Conservation (phyloP, 306 rosid genomes). For the Vigna angularis region DNA sequence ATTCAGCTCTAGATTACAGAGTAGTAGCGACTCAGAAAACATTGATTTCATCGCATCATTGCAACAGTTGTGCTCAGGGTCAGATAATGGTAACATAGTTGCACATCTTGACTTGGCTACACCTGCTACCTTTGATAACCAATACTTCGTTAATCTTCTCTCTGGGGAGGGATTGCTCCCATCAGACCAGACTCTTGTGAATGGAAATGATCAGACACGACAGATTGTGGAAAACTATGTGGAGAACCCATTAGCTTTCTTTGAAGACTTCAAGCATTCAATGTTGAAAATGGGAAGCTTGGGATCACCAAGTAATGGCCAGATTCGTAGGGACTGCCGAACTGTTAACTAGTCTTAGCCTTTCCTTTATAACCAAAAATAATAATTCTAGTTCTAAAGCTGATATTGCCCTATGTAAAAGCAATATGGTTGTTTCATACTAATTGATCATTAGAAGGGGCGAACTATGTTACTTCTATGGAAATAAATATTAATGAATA, state of each 20-base stretch:
- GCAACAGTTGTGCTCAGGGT: slow-evolving; percentile 67
- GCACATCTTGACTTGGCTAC: slow-evolving; percentile 75
- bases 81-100: slow-evolving; percentile 36
- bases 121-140: slow-evolving; percentile 86
- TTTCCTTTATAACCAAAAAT: not conserved
- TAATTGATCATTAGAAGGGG: not conserved
- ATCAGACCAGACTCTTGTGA: slow-evolving; percentile 69
- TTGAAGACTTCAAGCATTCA: slow-evolving; percentile 67
- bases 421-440: not conserved
- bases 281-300: slow-evolving; percentile 81
- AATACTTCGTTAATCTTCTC: slow-evolving; percentile 73
- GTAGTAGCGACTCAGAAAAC: slow-evolving; percentile 37
- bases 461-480: not conserved
- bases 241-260: slow-evolving; percentile 56
- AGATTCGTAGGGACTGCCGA: slow-evolving; percentile 72
- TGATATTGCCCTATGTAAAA: not conserved
- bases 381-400: not conserved
- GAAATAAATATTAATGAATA: not conserved
- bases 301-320: slow-evolving; percentile 47
- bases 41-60: slow-evolving; percentile 64
- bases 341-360: slow-evolving; percentile 36
- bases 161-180: slow-evolving; percentile 81
- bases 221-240: slow-evolving; percentile 68
- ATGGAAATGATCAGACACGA: slow-evolving; percentile 58
- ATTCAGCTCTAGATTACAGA: slow-evolving; percentile 64